Evolutionary conservation across 129 eudicot species (phyloP), one percentile per base, ranked within the genome.

Genomic region (Saposhnikovia divaricata): DNA sequence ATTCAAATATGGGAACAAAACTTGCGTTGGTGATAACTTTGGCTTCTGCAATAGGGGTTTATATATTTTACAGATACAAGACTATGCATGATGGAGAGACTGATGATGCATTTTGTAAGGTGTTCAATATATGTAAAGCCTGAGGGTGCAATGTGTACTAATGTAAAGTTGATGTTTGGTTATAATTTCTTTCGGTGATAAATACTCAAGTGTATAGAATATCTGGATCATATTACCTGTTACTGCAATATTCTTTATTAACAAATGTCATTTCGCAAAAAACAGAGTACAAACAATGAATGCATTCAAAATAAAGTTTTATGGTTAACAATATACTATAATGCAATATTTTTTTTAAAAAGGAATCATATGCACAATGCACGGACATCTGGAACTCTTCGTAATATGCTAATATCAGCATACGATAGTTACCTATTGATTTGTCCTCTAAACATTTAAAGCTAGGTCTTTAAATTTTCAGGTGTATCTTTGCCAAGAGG

Each of bases 11-110:
- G 73, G n/a, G 51, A 73, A 79, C 86, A 83, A 75, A 80, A 39
- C 61, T 80, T 71, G 93, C 83, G 15, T 75, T 85, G 81, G 87
- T 74, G 11, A 74, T 79, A 65, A 69, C 72, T 38, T 18, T 83
- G 47, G 74, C 83, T n/a, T 81, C 80, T 21, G 88, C 87, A 2
- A 72, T 89, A 71, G 77, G 89, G 51, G 80, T 79, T 72, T 89
- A 83, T 59, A 81, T 78, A 9, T 76, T 81, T 0, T 85, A 85
- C 59, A 85, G 63, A 27, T 89, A 77, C 79, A 77, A 51, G 40
- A 19, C 48, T 53, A 18, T 50, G 21, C 3, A 31, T 53, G 79
- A 14, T 76, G 79, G 43, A 28, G 79, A 76, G 38, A 2, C 25
- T 9, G 68, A 21, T 72, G 34, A 39, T 72, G 76, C 25, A 44